Evolutionary conservation across 176 grass and related monocot genomes (phyloP).

Genomic region (Oryza brachyantha): DNA sequence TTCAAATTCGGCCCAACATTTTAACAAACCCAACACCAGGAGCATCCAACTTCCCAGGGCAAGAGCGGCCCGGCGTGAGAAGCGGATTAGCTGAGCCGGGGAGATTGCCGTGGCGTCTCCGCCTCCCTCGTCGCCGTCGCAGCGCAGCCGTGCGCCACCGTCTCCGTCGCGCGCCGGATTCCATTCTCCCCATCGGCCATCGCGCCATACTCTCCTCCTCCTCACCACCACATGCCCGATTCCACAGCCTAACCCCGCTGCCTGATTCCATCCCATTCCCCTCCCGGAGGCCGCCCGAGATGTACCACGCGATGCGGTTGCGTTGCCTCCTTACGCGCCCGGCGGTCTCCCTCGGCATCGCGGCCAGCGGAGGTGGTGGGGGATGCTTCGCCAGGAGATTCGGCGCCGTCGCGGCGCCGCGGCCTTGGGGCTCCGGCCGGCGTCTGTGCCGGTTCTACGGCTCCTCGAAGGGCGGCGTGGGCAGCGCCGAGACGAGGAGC

Average conservation of each 20-base stretch:
- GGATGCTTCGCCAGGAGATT: slow-evolving; percentile 41
- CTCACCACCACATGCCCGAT: neutral
- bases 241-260: neutral
- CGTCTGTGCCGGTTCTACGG: slow-evolving; percentile 62
- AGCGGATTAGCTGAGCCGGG: slow-evolving; percentile 44
- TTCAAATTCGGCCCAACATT: neutral
- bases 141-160: slow-evolving; percentile 35
- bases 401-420: slow-evolving; percentile 31
- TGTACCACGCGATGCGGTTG: slow-evolving; percentile 56
- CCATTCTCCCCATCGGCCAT: neutral
- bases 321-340: slow-evolving; percentile 39
- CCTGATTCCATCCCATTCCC: slow-evolving; percentile 24
- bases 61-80: slow-evolving; percentile 37
- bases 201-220: neutral
- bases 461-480: slow-evolving; percentile 80
- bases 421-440: slow-evolving; percentile 17
- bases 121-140: slow-evolving; percentile 22
- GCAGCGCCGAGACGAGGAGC: slow-evolving; percentile 53
- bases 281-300: slow-evolving; percentile 32
- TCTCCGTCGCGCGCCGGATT: neutral
- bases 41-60: neutral
- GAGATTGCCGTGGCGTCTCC: slow-evolving; percentile 41
- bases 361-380: slow-evolving; percentile 23
- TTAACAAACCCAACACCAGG: neutral
- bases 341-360: slow-evolving; percentile 36